Percentiles rank a stretch among this genome's conserved stretches.
Conservation (phyloP, 1,284 basidiomycete species). For the Heterobasidion annosum region DNA sequence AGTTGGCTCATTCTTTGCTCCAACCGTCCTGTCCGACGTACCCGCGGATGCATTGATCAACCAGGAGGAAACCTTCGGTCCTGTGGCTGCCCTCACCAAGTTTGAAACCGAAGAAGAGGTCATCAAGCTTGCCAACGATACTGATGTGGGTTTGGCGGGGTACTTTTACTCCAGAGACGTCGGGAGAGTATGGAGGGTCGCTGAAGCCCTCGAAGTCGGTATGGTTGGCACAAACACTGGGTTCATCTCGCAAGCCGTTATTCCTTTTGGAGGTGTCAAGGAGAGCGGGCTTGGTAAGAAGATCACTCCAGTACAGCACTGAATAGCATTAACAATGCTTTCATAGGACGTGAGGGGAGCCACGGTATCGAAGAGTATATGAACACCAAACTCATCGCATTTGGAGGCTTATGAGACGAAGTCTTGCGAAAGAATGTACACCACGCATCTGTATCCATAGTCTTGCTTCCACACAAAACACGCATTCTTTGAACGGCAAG, state of each 20-base stretch:
- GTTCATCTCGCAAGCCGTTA: conserved; percentile 67
- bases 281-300: conserved; percentile 67
- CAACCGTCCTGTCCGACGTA: conserved; percentile 90
- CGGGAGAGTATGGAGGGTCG: conserved; percentile 91
- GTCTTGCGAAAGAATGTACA: not conserved
- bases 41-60: conserved; percentile 54
- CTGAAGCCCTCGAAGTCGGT: conserved; percentile 93
- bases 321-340: conserved; percentile 1
- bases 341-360: conserved; percentile 62
- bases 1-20: conserved; percentile 69
- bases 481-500: not conserved
- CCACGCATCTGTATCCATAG: not conserved
- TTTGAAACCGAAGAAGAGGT: conserved; percentile 95
- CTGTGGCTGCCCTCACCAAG: conserved; percentile 67
- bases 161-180: conserved; percentile 93
- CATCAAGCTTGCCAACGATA: conserved; percentile 76
- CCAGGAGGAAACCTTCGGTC: conserved; percentile 86
- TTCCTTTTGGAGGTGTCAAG: conserved; percentile 93
- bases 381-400: conserved; percentile 72
- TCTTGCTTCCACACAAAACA: not conserved
- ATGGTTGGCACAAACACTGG: conserved; percentile 94
- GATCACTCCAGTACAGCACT: conserved; percentile 1
- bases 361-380: conserved; percentile 83
- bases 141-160: conserved; percentile 83
- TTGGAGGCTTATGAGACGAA: conserved; percentile 47